A percentile compares a stretch with the other conserved stretches of the same genome.
Evolutionary conservation across 2,329 filamentous ascomycete species (phyloP).

Genomic region (Aspergillus quadrilineatus): DNA sequence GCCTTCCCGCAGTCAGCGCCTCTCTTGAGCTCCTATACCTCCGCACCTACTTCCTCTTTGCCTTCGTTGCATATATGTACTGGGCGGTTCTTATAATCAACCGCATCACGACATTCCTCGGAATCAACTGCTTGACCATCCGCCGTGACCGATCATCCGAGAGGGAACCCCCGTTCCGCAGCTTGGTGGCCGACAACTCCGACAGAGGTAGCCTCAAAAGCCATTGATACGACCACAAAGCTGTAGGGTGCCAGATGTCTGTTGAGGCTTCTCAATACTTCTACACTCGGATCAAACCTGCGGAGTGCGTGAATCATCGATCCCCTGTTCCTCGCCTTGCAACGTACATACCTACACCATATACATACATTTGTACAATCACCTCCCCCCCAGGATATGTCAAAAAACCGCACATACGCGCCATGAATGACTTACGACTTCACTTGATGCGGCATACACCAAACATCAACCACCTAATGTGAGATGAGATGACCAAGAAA

Average conservation of each 20-base stretch:
- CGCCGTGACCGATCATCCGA: slow-evolving; percentile 37
- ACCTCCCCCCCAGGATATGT: neutral
- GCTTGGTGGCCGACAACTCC: slow-evolving; percentile 30
- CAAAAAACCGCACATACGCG: neutral
- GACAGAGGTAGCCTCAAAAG: slow-evolving; percentile 20
- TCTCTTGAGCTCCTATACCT: slow-evolving; percentile 75
- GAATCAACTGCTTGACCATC: slow-evolving; percentile 94
- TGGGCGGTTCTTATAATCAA: slow-evolving; percentile 92
- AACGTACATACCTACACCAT: neutral
- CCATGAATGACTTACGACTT: slow-evolving; percentile 7
- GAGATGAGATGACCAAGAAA: neutral
- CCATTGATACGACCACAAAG: slow-evolving; percentile 16
- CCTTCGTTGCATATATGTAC: slow-evolving; percentile 79
- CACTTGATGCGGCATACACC: neutral
- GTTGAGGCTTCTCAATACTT: neutral
- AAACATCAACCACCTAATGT: neutral
- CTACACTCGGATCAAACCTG: neutral
- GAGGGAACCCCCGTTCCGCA: slow-evolving; percentile 37
- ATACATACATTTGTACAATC: slow-evolving; percentile 5
- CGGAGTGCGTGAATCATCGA: neutral
- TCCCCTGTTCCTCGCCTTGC: neutral
- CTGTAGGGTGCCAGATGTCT: neutral
- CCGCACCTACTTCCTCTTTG: slow-evolving; percentile 78
- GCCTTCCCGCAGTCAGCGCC: slow-evolving; percentile 65
- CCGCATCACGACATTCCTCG: slow-evolving; percentile 86